phyloP scores from a whole-genome alignment of 78 protist genomes.

The Mastigamoeba balamuthi region DNA sequence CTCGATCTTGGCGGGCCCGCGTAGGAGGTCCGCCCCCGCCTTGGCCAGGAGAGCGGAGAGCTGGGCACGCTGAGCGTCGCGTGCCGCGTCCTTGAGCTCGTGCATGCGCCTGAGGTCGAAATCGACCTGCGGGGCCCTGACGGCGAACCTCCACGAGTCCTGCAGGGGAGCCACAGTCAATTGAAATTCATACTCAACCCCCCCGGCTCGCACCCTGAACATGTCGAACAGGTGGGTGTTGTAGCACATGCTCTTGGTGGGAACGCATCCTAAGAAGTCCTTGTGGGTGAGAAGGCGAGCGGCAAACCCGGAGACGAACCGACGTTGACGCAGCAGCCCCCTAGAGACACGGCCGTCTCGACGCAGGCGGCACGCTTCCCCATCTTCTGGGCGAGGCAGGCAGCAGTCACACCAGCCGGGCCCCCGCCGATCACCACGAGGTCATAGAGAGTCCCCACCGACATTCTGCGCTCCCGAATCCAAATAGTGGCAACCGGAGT shows the following conservation, averaged over 20 bases:
- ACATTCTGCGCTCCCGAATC: too few relatives aligned
- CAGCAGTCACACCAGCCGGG: conserved; percentile 99
- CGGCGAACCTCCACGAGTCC: too few relatives aligned
- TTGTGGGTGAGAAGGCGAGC: conserved; percentile 2
- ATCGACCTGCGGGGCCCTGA: background rate
- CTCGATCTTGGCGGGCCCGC: too few relatives aligned
- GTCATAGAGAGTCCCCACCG: too few relatives aligned
- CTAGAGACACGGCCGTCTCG: conserved; percentile 82
- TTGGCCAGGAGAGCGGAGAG: conserved; percentile 73
- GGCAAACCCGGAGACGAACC: conserved; percentile 76
- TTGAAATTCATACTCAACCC: too few relatives aligned
- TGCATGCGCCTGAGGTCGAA: background rate
- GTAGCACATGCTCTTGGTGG: background rate
- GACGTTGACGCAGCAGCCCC: conserved; percentile 98
- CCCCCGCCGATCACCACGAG: conserved; percentile 98
- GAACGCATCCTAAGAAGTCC: background rate
- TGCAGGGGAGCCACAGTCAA: too few relatives aligned
- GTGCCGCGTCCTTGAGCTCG: background rate
- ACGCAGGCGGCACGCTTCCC: conserved; percentile 71
- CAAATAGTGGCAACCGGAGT: too few relatives aligned
- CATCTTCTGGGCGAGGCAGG: conserved; percentile 97
- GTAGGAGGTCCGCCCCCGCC: too few relatives aligned
- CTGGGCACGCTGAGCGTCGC: conserved; percentile 60
- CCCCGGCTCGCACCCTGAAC: background rate
- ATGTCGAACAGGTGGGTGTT: background rate